Conservation (phyloP, 2,329 filamentous ascomycete species). For the Phaeosphaeria sp. region DNA sequence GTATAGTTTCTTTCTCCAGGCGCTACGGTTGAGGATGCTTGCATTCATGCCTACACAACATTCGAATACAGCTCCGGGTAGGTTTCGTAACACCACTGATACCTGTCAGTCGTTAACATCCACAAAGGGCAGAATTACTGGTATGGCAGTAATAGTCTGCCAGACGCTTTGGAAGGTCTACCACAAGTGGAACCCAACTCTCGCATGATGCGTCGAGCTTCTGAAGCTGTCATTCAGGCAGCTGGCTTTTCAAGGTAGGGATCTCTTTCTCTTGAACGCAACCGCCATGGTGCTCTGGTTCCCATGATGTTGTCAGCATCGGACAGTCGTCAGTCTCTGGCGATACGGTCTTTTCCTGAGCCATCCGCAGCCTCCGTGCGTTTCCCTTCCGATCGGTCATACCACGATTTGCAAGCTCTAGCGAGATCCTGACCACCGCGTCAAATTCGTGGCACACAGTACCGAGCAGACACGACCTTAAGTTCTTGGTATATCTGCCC, state of each 20-base stretch:
- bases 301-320: not conserved
- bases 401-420: not conserved
- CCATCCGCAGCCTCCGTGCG: not conserved
- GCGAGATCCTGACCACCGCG: not conserved
- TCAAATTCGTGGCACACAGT: not conserved
- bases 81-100: not conserved
- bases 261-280: not conserved
- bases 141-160: conserved; percentile 41
- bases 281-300: not conserved
- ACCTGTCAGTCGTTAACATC: conserved; percentile 17
- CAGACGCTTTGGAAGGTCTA: conserved; percentile 35
- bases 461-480: not conserved
- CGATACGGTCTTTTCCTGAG: not conserved
- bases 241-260: conserved; percentile 39
- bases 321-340: not conserved
- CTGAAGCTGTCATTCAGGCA: conserved; percentile 39
- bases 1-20: conserved; percentile 30
- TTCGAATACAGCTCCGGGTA: conserved; percentile 43
- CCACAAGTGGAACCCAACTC: conserved; percentile 29
- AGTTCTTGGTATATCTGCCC: conserved; percentile 9
- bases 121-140: conserved; percentile 39
- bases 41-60: conserved; percentile 47
- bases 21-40: conserved; percentile 39
- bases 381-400: not conserved
- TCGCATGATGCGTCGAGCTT: conserved; percentile 41